phyloP scores from a whole-genome alignment of 1,139 yeast genomes.

The Magnusiomyces ingens region DNA sequence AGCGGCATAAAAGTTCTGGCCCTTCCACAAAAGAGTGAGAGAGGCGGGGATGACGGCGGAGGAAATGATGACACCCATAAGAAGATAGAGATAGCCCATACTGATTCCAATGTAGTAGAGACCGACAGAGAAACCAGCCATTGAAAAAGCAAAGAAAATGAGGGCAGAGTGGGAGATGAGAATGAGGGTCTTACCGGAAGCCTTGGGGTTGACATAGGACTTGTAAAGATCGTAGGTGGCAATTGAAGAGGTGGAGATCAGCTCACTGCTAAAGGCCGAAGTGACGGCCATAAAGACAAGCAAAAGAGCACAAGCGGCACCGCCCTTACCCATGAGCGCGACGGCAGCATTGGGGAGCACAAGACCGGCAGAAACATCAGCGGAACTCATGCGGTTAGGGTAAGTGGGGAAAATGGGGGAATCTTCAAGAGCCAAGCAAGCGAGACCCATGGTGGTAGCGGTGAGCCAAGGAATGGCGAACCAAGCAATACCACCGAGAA shows the following conservation, averaged over 20 bases:
- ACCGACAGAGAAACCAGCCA: constrained; percentile 82
- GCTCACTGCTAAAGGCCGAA: constrained; percentile 59
- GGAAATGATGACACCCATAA: constrained; percentile 77
- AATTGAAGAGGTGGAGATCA: constrained; percentile 79
- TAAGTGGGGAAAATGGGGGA: constrained; percentile 70
- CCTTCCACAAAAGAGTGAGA: constrained; percentile 60
- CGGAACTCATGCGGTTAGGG: constrained; percentile 54
- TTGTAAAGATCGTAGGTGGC: constrained; percentile 81
- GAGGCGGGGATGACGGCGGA: constrained; percentile 79
- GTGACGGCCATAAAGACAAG: constrained; percentile 76
- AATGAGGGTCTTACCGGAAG: constrained; percentile 65
- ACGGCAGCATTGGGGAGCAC: constrained; percentile 84
- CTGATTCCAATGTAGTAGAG: constrained; percentile 73
- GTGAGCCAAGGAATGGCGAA: constrained; percentile 79
- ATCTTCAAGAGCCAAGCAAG: constrained; percentile 64
- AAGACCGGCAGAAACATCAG: constrained; percentile 71
- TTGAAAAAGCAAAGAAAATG: constrained; percentile 53
- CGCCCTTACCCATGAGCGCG: constrained; percentile 77
- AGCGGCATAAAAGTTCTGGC: constrained; percentile 48
- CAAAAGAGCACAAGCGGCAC: constrained; percentile 72
- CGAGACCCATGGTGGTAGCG: constrained; percentile 79
- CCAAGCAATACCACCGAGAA: constrained; percentile 89
- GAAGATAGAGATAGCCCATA: constrained; percentile 79
- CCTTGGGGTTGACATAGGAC: constrained; percentile 69
- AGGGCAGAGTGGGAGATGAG: constrained; percentile 61